These are phyloP conservation scores for Elongisporangium undulatum DNA, from an alignment of 352 stramenopile genomes.

Conservation along the genomic window DNA sequence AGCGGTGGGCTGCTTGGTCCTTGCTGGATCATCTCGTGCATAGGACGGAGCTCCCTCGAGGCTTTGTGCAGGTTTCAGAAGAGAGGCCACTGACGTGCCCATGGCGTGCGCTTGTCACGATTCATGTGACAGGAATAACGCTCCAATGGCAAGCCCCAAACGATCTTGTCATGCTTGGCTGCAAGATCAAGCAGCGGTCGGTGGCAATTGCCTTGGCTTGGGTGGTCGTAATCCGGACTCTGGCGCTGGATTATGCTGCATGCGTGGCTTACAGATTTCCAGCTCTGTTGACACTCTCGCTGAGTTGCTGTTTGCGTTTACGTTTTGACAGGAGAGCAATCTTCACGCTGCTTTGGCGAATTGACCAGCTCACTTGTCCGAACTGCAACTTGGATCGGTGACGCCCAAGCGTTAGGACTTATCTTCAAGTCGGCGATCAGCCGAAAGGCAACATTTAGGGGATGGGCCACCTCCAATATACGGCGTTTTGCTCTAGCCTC, in stretches of 20 bases:
- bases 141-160: neutral
- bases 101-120: neutral
- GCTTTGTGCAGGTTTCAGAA: neutral
- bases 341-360: neutral
- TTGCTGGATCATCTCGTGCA: neutral
- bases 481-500: no score
- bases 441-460: neutral
- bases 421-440: neutral
- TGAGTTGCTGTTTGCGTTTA: neutral
- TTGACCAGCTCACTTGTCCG: neutral
- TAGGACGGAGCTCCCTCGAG: no score
- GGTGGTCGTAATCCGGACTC: neutral
- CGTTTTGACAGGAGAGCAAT: neutral
- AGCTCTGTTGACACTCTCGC: neutral
- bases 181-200: neutral
- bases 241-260: neutral
- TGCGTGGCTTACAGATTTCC: neutral
- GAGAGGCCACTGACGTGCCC: neutral
- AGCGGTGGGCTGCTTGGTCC: neutral
- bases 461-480: neutral
- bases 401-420: neutral
- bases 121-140: neutral
- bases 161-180: neutral
- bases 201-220: neutral
- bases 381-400: neutral